Evolutionary conservation across 2,329 filamentous ascomycete species (phyloP).

Genomic region (Dothidotthia symphoricarpi): DNA sequence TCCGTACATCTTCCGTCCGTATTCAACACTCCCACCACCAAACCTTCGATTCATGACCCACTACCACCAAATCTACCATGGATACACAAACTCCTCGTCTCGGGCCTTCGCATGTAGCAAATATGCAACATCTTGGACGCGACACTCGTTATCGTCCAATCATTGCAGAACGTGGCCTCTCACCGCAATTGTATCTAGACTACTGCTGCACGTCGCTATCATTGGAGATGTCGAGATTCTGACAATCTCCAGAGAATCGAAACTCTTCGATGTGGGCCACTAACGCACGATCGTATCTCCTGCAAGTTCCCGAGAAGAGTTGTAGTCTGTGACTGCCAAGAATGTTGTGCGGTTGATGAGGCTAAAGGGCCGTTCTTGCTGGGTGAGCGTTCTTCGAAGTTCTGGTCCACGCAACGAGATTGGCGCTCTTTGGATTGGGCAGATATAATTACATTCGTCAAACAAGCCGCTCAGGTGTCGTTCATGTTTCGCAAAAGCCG

Average conservation of each 20-base stretch:
- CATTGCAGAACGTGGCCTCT: slow-evolving; percentile 39
- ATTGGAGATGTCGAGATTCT: slow-evolving; percentile 1
- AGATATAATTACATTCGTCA: background rate
- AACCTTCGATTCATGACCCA: too few species aligned
- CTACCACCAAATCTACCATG: slow-evolving; percentile 9
- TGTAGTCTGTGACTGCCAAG: slow-evolving; percentile 2
- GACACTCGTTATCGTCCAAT: slow-evolving; percentile 32
- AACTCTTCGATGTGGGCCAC: background rate
- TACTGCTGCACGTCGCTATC: slow-evolving; percentile 13
- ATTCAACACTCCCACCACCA: slow-evolving; percentile 15
- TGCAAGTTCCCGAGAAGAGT: too few species aligned
- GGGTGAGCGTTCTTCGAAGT: background rate
- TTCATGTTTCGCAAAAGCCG: slow-evolving; percentile 27
- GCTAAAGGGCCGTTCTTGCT: slow-evolving; percentile 1
- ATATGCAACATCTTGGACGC: slow-evolving; percentile 11
- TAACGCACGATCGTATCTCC: too few species aligned
- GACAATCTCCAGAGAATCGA: background rate
- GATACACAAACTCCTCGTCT: slow-evolving; percentile 11
- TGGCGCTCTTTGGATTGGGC: background rate
- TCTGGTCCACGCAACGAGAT: background rate
- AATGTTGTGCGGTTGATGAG: background rate
- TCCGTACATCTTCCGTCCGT: slow-evolving; percentile 10
- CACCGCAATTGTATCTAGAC: slow-evolving; percentile 23
- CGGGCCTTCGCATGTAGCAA: slow-evolving; percentile 9
- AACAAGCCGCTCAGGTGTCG: slow-evolving; percentile 9